Evolutionary conservation across 1,284 basidiomycete genomes (phyloP), one percentile per base, ranked within the genome.

Genomic region (Taiwanofungus camphoratus): DNA sequence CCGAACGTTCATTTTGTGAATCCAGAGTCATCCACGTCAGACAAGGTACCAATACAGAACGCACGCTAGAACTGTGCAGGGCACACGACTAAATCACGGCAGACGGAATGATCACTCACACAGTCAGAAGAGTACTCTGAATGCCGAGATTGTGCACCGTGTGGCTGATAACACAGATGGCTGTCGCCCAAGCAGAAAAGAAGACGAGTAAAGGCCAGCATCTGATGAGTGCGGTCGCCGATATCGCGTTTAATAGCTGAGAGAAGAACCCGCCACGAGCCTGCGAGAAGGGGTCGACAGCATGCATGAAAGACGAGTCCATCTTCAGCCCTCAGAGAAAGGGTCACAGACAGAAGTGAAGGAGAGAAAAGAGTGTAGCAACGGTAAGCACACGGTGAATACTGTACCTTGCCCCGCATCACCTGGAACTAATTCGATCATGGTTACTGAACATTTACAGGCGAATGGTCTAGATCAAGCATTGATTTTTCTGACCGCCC

Each of bases 131-230:
- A 1, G 77, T 79, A 7, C 70, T 58, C 36, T 70, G 62, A 19
- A 82, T 66, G 15, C 58, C 60, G 3, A 80, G 51, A 26, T 64
- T 56, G 49, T 73, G 63, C 4, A 71, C 69, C 33, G 66, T 65
- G 29, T 69, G 50, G 55, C 72, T 78, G 37, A 82, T 69, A 16
- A 78, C 52, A 2, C 69, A 68, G 26, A 83, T 68, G 16, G 71
- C 55, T 0, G 77, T 74, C 3, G 76, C 66, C 81, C 81, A 83
- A 5, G 58, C 76, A 15, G 65, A 66, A 52, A 79, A 81, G 62
- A 82, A 77, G 2, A 82, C 33, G 12, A 85, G 66, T 39, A 81
- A 70, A 50, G 82, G 78, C 80, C 79, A 83, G 60, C 79, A 83
- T 45, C 79, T 66, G 56, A 82, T 79, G 36, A 83, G 54, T 0